Base-by-base conservation (phyloP, 1,139 yeast species). In the Groenewaldozyma auringiensis region DNA sequence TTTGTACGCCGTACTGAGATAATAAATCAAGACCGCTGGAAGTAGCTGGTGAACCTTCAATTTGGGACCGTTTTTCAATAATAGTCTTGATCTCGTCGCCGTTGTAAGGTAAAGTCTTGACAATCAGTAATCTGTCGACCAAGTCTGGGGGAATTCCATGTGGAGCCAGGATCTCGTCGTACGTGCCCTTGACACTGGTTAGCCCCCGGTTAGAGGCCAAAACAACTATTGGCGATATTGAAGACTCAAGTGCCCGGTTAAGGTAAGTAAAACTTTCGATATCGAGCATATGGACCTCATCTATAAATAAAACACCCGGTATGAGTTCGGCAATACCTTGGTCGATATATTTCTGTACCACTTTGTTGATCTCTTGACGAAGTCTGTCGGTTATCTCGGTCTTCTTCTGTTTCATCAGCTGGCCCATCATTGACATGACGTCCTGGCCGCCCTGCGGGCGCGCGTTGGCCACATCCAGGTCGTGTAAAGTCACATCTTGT, bases 391-490 rank as follows among this genome's bases (percentile, higher is more conserved):
- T 94, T 61, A 92, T 92, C 68, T 92, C 99, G n/a, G 99, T 92
- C 70, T 92, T 92, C 58, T 85, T 83, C 47, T 97, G 97, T 69
- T 89, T 92, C 72, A 92, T 75, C 53, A 92, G 72, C 69, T 92
- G 98, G 39, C 97, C 97, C 98, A 92, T 92, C 95, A 94, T 87
- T 6, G 96, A 87, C 62, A 92, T 76, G 43, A 94, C 95, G 63
- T 92, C 98, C 68, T 94, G 98, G 29, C 98, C 98, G 54, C 98
- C 98, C 68, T 92, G 97, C 13, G 99, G 98, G 60, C 89, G 79
- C 1, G 98, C 89, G 62, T 92, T 92, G 43, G 98, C 98, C 42
- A 87, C 83, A 67, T 92, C 99, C 61, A 92, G 72, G 63, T 92
- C 99, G 63, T 94, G 96, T 56, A 92, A 75, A 1, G 98, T 87